Percentiles rank a stretch among this genome's conserved stretches.
Conservation (phyloP, 2,329 filamentous ascomycete species). For the Ceratocystis variospora region DNA sequence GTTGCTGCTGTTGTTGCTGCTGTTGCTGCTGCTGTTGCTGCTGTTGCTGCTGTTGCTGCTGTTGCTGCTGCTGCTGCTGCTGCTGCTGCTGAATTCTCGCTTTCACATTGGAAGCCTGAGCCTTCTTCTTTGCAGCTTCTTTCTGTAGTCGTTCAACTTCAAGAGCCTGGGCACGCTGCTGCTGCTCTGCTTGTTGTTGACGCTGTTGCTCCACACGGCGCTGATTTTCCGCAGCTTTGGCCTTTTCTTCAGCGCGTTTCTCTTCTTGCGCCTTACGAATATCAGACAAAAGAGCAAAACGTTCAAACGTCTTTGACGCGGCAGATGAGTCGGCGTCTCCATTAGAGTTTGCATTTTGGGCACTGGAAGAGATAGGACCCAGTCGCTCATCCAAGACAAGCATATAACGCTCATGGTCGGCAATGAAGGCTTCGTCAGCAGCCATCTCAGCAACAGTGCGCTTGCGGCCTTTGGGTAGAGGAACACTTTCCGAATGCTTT, state of each 20-base stretch:
- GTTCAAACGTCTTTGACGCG: slow-evolving; percentile 61
- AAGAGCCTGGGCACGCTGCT: slow-evolving; percentile 30
- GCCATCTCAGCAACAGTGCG: slow-evolving; percentile 89
- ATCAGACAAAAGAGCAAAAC: slow-evolving; percentile 80
- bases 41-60: slow-evolving; percentile 27
- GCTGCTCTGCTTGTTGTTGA: slow-evolving; percentile 34
- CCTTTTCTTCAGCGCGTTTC: slow-evolving; percentile 61
- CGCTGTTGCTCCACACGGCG: slow-evolving; percentile 37
- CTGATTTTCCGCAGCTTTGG: slow-evolving; percentile 48
- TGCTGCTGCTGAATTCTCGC: slow-evolving; percentile 25
- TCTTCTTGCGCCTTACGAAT: slow-evolving; percentile 69
- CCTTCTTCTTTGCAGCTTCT: slow-evolving; percentile 11
- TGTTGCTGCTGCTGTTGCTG: neutral
- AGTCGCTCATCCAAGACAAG: slow-evolving; percentile 78
- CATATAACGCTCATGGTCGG: slow-evolving; percentile 84
- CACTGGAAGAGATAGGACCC: slow-evolving; percentile 43
- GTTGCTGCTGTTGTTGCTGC: slow-evolving; percentile 28
- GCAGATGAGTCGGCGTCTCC: slow-evolving; percentile 61
- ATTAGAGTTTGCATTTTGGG: slow-evolving; percentile 43
- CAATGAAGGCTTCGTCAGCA: slow-evolving; percentile 82
- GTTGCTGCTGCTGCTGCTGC: slow-evolving; percentile 10
- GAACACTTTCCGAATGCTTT: slow-evolving; percentile 60
- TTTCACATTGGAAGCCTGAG: neutral
- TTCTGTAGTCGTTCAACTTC: slow-evolving; percentile 21
- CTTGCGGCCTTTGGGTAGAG: slow-evolving; percentile 78